Conservation (phyloP, 352 stramenopile species). For the Blastocystis sp. region DNA sequence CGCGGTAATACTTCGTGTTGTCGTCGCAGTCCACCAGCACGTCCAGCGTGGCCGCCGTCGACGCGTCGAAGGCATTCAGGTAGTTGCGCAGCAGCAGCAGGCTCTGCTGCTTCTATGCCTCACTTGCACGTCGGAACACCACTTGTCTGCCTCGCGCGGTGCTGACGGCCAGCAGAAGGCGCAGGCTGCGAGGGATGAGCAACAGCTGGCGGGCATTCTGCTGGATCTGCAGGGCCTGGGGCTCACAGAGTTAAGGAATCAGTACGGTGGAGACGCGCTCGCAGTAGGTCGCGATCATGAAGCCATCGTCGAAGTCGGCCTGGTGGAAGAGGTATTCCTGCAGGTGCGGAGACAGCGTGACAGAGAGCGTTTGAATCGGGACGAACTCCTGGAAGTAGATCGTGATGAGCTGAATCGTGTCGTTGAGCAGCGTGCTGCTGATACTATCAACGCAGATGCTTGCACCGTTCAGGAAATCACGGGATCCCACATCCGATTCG, state of each 20-base stretch:
- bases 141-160: slow-evolving; percentile 2
- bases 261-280: slow-evolving; percentile 42
- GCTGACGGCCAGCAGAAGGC: slow-evolving; percentile 7
- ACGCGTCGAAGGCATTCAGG: slow-evolving; percentile 6
- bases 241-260: neutral
- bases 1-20: neutral
- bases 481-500: neutral
- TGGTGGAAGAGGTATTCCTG: slow-evolving; percentile 50
- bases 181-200: slow-evolving; percentile 39
- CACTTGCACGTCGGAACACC: neutral
- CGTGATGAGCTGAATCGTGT: slow-evolving; percentile 19
- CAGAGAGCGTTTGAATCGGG: neutral
- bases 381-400: slow-evolving; percentile 37
- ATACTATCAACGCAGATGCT: slow-evolving; percentile 31
- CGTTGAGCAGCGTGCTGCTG: neutral
- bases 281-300: slow-evolving; percentile 36
- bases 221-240: slow-evolving; percentile 9
- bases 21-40: slow-evolving; percentile 36
- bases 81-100: slow-evolving; percentile 24
- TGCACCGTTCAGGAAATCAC: slow-evolving; percentile 1
- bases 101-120: slow-evolving; percentile 16
- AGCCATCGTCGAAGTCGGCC: neutral
- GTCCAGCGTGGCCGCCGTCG: neutral
- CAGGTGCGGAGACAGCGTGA: slow-evolving; percentile 31
- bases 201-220: neutral